phyloP scores from a whole-genome alignment of 2,329 filamentous ascomycete species.

The Cladobotryum protrusum region DNA sequence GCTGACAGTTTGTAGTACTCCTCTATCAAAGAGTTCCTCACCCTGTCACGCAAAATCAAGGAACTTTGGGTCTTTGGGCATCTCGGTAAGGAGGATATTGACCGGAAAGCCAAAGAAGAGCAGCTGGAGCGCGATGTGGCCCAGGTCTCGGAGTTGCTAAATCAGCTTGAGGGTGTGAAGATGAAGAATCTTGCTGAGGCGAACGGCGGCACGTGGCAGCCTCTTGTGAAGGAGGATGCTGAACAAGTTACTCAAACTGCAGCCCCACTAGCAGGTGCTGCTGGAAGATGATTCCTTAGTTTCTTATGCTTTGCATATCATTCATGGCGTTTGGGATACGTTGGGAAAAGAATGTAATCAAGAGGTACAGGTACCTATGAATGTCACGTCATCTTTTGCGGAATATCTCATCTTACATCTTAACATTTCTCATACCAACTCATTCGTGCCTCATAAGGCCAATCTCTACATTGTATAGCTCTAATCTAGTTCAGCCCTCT shows the following conservation, averaged over 20 bases:
- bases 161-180: slow-evolving; percentile 26
- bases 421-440: not conserved
- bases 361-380: slow-evolving; percentile 7
- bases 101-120: slow-evolving; percentile 30
- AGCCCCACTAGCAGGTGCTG: not conserved
- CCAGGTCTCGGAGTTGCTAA: slow-evolving; percentile 29
- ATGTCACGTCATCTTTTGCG: not conserved
- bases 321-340: slow-evolving; percentile 3
- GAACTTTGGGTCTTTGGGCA: slow-evolving; percentile 41
- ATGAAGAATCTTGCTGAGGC: slow-evolving; percentile 30
- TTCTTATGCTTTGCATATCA: not conserved
- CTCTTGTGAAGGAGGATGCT: slow-evolving; percentile 17
- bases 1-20: slow-evolving; percentile 26
- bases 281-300: not conserved
- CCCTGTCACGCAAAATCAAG: slow-evolving; percentile 39
- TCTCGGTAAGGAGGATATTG: slow-evolving; percentile 32
- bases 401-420: too few relatives aligned
- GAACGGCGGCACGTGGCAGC: slow-evolving; percentile 33
- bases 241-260: slow-evolving; percentile 8
- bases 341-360: not conserved
- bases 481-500: slow-evolving; percentile 29
- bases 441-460: not conserved
- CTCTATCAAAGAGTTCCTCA: slow-evolving; percentile 39
- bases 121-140: slow-evolving; percentile 31
- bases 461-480: not conserved